Evolutionary conservation across 805 yeast species (phyloP).

Genomic region (Yamadazyma takamatsuzukensis): DNA sequence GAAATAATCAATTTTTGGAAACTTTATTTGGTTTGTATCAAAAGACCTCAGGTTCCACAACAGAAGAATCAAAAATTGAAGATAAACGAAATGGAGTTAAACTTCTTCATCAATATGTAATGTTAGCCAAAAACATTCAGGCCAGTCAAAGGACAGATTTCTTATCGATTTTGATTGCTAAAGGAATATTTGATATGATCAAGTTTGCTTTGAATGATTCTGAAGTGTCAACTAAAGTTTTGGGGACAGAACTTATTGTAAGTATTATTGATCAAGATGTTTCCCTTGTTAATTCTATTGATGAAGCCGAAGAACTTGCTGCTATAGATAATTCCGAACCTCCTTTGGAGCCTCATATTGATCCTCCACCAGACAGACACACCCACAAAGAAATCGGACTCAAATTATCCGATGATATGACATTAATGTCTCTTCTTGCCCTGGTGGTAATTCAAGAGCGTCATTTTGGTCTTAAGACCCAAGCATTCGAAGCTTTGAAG

Average conservation of each 20-base stretch:
- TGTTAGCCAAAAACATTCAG: slow-evolving; percentile 67
- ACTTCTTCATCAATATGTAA: slow-evolving; percentile 74
- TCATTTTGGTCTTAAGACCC: slow-evolving; percentile 72
- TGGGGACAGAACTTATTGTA: slow-evolving; percentile 79
- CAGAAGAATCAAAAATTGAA: slow-evolving; percentile 11
- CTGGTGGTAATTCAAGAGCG: slow-evolving; percentile 59
- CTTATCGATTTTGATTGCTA: slow-evolving; percentile 57
- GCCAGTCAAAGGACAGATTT: slow-evolving; percentile 60
- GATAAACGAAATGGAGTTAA: slow-evolving; percentile 67
- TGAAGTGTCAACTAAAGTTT: slow-evolving; percentile 47
- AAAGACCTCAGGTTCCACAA: slow-evolving; percentile 3
- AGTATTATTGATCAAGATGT: slow-evolving; percentile 84
- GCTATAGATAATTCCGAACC: slow-evolving; percentile 28
- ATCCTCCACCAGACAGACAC: neutral
- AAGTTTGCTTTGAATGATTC: slow-evolving; percentile 64
- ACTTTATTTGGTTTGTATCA: slow-evolving; percentile 57
- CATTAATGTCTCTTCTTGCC: slow-evolving; percentile 52
- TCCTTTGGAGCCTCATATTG: slow-evolving; percentile 11
- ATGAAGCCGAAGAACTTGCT: slow-evolving; percentile 26
- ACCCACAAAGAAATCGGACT: slow-evolving; percentile 19
- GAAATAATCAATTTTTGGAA: slow-evolving; percentile 43
- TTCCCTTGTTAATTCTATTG: slow-evolving; percentile 45
- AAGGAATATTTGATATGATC: slow-evolving; percentile 68
- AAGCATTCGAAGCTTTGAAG: slow-evolving; percentile 79
- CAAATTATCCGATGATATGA: slow-evolving; percentile 52